Evolutionary conservation across 2,329 filamentous ascomycete species (phyloP).

Genomic region (Beauveria medogensis): DNA sequence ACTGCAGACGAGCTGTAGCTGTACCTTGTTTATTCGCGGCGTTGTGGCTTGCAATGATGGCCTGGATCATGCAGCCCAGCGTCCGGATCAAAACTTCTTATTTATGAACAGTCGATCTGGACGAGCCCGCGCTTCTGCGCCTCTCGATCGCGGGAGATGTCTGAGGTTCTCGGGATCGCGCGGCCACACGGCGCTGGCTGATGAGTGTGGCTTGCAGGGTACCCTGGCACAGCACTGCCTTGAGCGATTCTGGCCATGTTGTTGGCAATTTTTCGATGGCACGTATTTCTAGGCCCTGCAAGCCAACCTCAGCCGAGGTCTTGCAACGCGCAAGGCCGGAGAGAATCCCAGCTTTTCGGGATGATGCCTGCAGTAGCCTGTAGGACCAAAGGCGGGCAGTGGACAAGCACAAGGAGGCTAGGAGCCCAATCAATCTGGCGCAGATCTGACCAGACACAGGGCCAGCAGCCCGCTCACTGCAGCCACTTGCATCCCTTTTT

Average conservation of each 20-base stretch:
- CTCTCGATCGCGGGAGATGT: neutral
- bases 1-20: neutral
- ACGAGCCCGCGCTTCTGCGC: neutral
- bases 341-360: conserved; percentile 3
- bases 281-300: too few species aligned
- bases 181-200: neutral
- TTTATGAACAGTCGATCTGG: neutral
- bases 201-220: neutral
- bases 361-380: neutral
- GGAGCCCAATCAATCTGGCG: conserved; percentile 9
- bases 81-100: neutral
- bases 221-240: too few species aligned
- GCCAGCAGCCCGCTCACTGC: neutral
- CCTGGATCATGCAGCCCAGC: neutral
- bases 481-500: neutral
- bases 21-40: conserved; percentile 1
- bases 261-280: too few species aligned
- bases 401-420: neutral
- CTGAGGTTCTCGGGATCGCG: neutral
- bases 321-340: too few species aligned
- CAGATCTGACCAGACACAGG: neutral
- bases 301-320: too few species aligned
- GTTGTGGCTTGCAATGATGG: neutral
- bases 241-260: too few species aligned
- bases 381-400: neutral